Percentiles rank a stretch among this genome's conserved stretches.
Evolutionary conservation across 495 filamentous ascomycete species (phyloP).

Genomic region (Cryomyces minteri): DNA sequence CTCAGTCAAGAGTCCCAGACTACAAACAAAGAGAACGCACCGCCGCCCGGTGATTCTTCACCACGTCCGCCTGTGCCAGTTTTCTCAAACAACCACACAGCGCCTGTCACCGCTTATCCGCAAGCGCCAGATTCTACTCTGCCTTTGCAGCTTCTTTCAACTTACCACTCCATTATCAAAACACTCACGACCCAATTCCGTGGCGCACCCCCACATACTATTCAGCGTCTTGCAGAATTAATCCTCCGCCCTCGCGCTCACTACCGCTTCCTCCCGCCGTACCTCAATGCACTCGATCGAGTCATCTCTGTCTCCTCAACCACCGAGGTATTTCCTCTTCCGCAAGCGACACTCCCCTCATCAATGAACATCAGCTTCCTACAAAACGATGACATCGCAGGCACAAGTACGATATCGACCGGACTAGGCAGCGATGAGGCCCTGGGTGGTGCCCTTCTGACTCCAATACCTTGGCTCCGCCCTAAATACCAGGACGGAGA

Average conservation of each 20-base stretch:
- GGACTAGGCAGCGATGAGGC: conserved; percentile 66
- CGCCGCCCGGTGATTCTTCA: conserved; percentile 15
- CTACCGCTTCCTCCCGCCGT: conserved; percentile 64
- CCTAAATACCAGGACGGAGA: conserved; percentile 23
- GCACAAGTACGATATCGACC: conserved; percentile 6
- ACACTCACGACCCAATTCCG: conserved; percentile 52
- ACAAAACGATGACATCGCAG: conserved; percentile 14
- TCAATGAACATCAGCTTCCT: conserved; percentile 17
- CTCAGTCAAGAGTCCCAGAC: conserved; percentile 19
- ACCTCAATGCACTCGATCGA: conserved; percentile 78
- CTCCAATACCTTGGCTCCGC: conserved; percentile 79
- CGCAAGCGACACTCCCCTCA: conserved; percentile 33
- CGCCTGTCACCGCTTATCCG: conserved; percentile 3
- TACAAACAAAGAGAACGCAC: conserved; percentile 37
- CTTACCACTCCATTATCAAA: conserved; percentile 45
- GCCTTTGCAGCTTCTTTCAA: conserved; percentile 41
- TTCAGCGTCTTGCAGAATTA: conserved; percentile 89
- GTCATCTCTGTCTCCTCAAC: conserved; percentile 82
- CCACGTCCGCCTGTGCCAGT: conserved; percentile 12
- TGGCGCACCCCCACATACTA: conserved; percentile 68
- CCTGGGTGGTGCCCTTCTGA: conserved; percentile 78
- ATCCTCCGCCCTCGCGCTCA: conserved; percentile 56
- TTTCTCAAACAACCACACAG: conserved; percentile 10
- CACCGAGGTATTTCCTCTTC: conserved; percentile 65
- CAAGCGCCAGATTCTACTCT: conserved; percentile 21